Percentiles rank a stretch among this genome's conserved stretches.
Conservation (phyloP, 345 rosid genomes). For the Acer yangbiense region DNA sequence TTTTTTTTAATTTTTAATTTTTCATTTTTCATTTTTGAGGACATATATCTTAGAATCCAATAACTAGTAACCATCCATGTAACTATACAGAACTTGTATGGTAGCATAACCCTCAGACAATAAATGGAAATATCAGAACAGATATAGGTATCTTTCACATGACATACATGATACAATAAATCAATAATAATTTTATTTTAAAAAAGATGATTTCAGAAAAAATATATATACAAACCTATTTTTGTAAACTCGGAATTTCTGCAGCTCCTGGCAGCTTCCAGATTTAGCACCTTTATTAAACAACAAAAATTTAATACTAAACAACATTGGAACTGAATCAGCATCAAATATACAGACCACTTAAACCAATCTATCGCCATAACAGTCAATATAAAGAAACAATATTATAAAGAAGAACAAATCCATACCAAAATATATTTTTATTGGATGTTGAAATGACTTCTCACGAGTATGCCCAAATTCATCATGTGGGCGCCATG, state of each 20-base stretch:
- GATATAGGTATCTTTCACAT: background rate
- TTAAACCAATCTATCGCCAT: background rate
- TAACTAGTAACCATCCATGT: too few species aligned
- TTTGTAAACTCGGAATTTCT: constrained; percentile 78
- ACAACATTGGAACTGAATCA: background rate
- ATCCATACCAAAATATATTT: constrained; percentile 83
- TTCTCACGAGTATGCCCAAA: constrained; percentile 76
- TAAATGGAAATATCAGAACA: background rate
- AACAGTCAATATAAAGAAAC: background rate
- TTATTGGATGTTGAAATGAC: constrained; percentile 94
- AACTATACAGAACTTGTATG: too few species aligned
- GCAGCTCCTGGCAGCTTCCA: constrained; percentile 87
- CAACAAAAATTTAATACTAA: constrained; percentile 16
- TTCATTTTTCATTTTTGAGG: too few species aligned
- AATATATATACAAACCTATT: constrained; percentile 54
- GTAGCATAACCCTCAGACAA: background rate
- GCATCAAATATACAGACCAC: constrained; percentile 8
- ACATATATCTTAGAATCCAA: too few species aligned
- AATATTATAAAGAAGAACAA: constrained; percentile 12
- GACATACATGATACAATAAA: background rate
- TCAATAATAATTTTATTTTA: background rate
- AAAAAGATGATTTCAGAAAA: background rate
- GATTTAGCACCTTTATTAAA: constrained; percentile 73
- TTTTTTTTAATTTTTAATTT: too few species aligned
- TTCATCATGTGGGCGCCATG: constrained; percentile 73